Evolutionary conservation across 2,329 filamentous ascomycete species (phyloP).

Genomic region (Aspergillus sp.): DNA sequence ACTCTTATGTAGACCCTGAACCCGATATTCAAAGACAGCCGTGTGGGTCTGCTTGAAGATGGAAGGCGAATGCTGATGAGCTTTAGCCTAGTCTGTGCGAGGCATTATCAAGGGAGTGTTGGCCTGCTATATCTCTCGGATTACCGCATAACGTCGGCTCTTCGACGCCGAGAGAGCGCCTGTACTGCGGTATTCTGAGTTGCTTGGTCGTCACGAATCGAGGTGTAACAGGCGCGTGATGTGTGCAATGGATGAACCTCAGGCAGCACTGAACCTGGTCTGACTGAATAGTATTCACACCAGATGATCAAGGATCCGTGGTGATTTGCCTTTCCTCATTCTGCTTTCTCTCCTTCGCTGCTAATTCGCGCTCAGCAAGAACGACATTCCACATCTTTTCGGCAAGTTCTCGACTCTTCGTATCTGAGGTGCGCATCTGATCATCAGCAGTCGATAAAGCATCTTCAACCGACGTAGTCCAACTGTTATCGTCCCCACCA

Average conservation of each 20-base stretch:
- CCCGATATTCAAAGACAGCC: too few species aligned
- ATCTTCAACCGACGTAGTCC: slow-evolving; percentile 22
- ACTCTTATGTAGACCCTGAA: too few species aligned
- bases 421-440: slow-evolving; percentile 28
- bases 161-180: background rate
- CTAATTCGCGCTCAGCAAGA: slow-evolving; percentile 39
- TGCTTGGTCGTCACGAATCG: background rate
- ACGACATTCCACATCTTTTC: slow-evolving; percentile 41
- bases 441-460: slow-evolving; percentile 22
- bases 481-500: slow-evolving; percentile 18
- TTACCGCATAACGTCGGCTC: background rate
- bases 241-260: background rate
- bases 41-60: background rate
- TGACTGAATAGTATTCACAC: background rate
- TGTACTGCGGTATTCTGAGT: too few species aligned
- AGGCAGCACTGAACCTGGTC: background rate
- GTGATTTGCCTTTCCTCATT: background rate
- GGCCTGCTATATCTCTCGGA: background rate
- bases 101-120: background rate
- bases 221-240: background rate
- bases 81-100: background rate
- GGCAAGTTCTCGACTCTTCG: slow-evolving; percentile 28
- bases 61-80: background rate
- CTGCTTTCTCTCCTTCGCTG: slow-evolving; percentile 26
- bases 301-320: background rate